A percentile compares a stretch with the other conserved stretches of the same genome.
Evolutionary conservation across 148 eudicot genomes (phyloP).

Genomic region (Fagopyrum tataricum): DNA sequence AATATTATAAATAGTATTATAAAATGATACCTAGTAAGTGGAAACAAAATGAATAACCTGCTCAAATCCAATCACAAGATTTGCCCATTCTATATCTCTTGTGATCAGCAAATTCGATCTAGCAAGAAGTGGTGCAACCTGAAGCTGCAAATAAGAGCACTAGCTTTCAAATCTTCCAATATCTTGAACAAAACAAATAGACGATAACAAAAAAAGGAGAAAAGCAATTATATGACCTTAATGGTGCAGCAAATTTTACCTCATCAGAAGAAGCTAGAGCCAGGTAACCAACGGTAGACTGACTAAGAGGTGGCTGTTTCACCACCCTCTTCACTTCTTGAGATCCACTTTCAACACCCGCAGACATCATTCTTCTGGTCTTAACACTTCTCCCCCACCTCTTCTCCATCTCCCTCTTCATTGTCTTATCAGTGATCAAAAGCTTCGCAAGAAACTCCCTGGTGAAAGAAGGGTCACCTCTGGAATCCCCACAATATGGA

Average conservation of each 20-base stretch:
- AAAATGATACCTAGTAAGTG: background rate
- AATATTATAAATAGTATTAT: no score
- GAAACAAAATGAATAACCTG: slow-evolving; percentile 43
- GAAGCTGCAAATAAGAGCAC: slow-evolving; percentile 31
- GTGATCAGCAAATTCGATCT: slow-evolving; percentile 91
- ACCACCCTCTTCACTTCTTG: slow-evolving; percentile 18
- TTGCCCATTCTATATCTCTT: slow-evolving; percentile 97
- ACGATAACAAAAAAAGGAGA: background rate
- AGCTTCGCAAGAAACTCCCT: slow-evolving; percentile 72
- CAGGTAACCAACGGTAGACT: slow-evolving; percentile 48
- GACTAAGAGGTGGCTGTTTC: slow-evolving; percentile 75
- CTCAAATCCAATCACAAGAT: slow-evolving; percentile 91
- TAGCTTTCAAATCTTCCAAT: background rate
- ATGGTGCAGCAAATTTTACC: slow-evolving; percentile 28
- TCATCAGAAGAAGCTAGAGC: slow-evolving; percentile 64
- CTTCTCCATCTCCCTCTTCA: slow-evolving; percentile 29
- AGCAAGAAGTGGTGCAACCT: slow-evolving; percentile 85
- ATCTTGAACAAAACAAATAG: background rate
- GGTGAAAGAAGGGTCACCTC: slow-evolving; percentile 33
- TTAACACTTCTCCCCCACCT: slow-evolving; percentile 12
- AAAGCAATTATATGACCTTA: background rate
- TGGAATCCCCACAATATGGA: slow-evolving; percentile 5
- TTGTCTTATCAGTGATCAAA: slow-evolving; percentile 54
- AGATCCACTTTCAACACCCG: background rate
- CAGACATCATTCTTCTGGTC: slow-evolving; percentile 10